Percentiles rank a stretch among this genome's conserved stretches.
These are phyloP conservation scores for Talaromyces pinophilus DNA, from an alignment of 2,329 filamentous ascomycete genomes.

Conservation along the genomic window DNA sequence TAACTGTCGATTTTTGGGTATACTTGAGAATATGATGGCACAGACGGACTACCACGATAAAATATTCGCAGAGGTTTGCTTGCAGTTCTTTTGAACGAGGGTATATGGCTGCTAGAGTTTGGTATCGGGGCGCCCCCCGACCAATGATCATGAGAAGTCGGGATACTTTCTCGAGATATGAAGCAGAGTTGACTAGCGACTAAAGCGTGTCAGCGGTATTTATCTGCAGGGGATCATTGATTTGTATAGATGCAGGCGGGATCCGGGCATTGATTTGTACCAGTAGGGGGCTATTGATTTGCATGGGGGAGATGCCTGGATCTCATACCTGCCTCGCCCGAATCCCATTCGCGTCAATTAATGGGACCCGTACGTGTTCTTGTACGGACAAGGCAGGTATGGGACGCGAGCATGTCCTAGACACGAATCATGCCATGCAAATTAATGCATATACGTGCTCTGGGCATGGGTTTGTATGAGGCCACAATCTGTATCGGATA, in stretches of 20 bases:
- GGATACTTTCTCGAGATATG: conserved; percentile 46
- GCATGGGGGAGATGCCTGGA: background rate
- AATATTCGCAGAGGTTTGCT: conserved; percentile 45
- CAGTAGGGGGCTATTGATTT: too few species aligned
- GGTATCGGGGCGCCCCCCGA: conserved; percentile 43
- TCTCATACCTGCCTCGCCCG: background rate
- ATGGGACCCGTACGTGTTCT: background rate
- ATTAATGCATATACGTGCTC: too few species aligned
- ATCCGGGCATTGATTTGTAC: too few species aligned
- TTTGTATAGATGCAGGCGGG: background rate
- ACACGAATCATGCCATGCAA: too few species aligned
- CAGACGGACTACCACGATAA: conserved; percentile 43
- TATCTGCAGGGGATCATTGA: background rate
- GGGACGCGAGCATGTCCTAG: too few species aligned
- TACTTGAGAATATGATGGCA: conserved; percentile 42
- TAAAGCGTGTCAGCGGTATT: background rate
- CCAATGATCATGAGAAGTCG: conserved; percentile 46
- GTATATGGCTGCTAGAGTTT: conserved; percentile 45
- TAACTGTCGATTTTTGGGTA: conserved; percentile 36
- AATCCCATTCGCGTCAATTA: background rate
- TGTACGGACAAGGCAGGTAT: background rate
- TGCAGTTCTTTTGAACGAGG: conserved; percentile 42
- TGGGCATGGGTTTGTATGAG: too few species aligned
- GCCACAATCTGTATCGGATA: too few species aligned
- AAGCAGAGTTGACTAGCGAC: conserved; percentile 13